These are phyloP conservation scores for Akanthomyces dipterigenus DNA, from an alignment of 2,329 filamentous ascomycete genomes.

Conservation along the genomic window DNA sequence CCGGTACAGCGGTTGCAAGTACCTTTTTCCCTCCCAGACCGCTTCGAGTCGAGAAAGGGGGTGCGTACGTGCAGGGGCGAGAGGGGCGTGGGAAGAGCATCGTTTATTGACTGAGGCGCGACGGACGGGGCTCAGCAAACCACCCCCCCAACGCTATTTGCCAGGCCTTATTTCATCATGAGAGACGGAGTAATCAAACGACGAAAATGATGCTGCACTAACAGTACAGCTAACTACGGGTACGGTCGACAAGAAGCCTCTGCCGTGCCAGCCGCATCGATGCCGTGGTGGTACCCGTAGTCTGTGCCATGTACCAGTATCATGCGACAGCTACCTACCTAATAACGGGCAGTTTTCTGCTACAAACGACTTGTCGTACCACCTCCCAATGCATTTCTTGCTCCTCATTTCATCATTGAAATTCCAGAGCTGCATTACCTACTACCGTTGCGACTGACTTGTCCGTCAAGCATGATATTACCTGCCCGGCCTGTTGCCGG, in stretches of 20 bases:
- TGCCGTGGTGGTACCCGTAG: neutral
- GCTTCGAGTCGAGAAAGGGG: constrained; percentile 1
- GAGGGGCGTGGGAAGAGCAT: neutral
- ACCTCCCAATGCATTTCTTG: neutral
- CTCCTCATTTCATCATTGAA: too few species aligned
- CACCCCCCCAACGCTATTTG: neutral
- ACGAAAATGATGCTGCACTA: neutral
- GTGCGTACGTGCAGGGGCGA: neutral
- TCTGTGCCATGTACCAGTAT: neutral
- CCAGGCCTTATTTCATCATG: neutral
- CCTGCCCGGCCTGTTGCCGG: neutral
- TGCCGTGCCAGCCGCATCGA: constrained; percentile 2
- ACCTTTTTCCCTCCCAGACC: constrained; percentile 4
- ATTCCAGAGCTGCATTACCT: too few species aligned
- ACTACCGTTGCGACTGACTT: too few species aligned
- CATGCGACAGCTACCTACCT: neutral
- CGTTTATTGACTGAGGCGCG: neutral
- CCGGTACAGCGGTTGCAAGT: neutral
- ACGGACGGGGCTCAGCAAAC: neutral
- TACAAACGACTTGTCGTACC: neutral
- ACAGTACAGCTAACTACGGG: neutral
- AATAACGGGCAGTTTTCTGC: neutral
- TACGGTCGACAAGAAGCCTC: neutral
- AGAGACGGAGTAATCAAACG: neutral
- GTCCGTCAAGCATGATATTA: too few species aligned